These are phyloP conservation scores for Zopfia rhizophila DNA, from an alignment of 2,329 filamentous ascomycete genomes.

Conservation along the genomic window DNA sequence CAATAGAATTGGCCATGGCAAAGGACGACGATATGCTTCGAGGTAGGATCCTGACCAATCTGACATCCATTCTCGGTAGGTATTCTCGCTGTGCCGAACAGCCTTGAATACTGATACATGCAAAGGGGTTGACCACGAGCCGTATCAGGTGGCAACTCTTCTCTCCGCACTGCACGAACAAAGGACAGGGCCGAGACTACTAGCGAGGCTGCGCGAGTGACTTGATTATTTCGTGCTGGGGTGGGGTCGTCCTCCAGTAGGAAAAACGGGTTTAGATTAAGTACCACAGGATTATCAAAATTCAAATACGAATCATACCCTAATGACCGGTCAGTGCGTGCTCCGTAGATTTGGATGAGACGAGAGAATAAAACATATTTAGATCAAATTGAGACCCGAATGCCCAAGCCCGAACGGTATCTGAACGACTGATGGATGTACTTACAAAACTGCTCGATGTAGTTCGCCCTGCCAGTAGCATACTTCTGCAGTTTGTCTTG, in stretches of 20 bases:
- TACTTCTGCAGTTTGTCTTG: constrained; percentile 93
- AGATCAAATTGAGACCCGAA: constrained; percentile 16
- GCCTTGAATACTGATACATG: constrained; percentile 97
- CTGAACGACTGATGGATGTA: constrained; percentile 30
- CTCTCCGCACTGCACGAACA: constrained; percentile 88
- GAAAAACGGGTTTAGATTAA: constrained; percentile 98
- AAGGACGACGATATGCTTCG: constrained; percentile 92
- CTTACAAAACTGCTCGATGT: constrained; percentile 98
- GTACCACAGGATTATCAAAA: constrained; percentile 95
- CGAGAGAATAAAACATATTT: constrained; percentile 11
- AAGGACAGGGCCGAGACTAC: constrained; percentile 92
- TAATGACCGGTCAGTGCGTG: constrained; percentile 53
- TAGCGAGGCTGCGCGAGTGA: constrained; percentile 91
- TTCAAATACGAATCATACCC: constrained; percentile 99
- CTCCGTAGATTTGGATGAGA: constrained; percentile 15
- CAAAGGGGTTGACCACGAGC: constrained; percentile 85
- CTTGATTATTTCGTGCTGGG: constrained; percentile 94
- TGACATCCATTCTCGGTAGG: constrained; percentile 95
- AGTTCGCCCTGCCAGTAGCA: constrained; percentile 89
- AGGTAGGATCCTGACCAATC: constrained; percentile 92
- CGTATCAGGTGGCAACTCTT: constrained; percentile 90
- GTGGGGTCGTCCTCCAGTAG: constrained; percentile 97
- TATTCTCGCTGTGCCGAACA: constrained; percentile 94
- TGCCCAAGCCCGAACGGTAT: constrained; percentile 11
- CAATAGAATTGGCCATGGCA: constrained; percentile 98